Conservation (phyloP, 192 early-diverging fungal species). For the Phycomyces blakesleeanus region DNA sequence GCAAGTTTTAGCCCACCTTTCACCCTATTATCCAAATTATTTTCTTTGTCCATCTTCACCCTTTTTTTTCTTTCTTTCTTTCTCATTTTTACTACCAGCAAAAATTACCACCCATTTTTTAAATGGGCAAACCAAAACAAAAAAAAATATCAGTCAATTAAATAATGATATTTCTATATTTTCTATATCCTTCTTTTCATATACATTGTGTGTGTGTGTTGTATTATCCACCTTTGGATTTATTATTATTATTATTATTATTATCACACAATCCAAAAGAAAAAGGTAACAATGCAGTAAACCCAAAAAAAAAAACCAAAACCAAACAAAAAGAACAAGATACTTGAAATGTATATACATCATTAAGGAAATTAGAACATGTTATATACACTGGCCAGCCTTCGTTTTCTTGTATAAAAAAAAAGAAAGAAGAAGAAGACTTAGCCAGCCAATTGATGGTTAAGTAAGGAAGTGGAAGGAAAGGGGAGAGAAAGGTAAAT, state of each 20-base stretch:
- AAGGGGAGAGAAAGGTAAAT: not conserved
- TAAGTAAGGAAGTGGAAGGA: not conserved
- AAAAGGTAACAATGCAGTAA: not conserved
- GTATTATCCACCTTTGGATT: too few relatives aligned
- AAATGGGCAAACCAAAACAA: not conserved
- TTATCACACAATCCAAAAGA: not conserved
- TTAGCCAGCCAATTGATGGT: not conserved
- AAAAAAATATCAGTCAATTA: not conserved
- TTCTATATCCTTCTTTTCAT: too few relatives aligned
- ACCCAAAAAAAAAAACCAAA: too few relatives aligned
- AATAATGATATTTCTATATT: too few relatives aligned
- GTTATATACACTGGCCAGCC: not conserved
- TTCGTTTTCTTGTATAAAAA: not conserved
- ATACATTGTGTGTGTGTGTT: too few relatives aligned
- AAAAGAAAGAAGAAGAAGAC: not conserved
- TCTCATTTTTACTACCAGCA: not conserved
- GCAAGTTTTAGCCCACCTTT: not conserved
- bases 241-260: too few relatives aligned
- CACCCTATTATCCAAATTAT: not conserved
- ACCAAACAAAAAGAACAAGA: not conserved
- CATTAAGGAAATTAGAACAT: not conserved
- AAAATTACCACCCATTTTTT: not conserved
- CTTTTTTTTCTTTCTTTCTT: constrained; percentile 7
- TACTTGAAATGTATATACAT: constrained; percentile 1
- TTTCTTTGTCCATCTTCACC: not conserved